phyloP scores from a whole-genome alignment of 345 rosid genomes.

The Raphanus raphanistrum region DNA sequence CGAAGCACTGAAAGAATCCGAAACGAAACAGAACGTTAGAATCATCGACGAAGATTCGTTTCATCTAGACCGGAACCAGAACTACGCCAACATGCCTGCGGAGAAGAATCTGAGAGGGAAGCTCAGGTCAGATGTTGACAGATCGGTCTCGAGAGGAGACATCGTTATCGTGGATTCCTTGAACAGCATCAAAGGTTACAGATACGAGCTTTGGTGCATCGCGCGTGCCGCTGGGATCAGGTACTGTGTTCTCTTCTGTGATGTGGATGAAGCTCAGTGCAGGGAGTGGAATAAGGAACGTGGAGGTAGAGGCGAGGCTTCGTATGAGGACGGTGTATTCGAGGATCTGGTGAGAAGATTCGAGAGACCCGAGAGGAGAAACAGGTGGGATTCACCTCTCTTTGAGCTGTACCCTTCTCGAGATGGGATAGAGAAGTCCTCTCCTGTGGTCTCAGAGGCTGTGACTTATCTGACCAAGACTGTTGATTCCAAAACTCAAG shows the following conservation, averaged over 20 bases:
- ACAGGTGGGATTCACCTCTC: conserved; percentile 95
- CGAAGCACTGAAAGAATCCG: conserved; percentile 67
- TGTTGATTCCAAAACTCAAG: conserved; percentile 69
- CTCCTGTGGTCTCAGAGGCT: conserved; percentile 63
- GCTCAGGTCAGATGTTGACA: conserved; percentile 94
- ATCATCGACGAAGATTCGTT: conserved; percentile 73
- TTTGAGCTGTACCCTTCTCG: conserved; percentile 67
- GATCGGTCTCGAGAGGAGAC: conserved; percentile 84
- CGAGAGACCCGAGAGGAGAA: conserved; percentile 88
- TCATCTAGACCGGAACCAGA: conserved; percentile 87
- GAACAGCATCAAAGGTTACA: conserved; percentile 92
- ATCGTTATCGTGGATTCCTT: conserved; percentile 86
- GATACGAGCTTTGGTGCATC: conserved; percentile 94
- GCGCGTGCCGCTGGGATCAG: conserved; percentile 90
- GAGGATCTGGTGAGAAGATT: conserved; percentile 83
- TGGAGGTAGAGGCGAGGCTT: conserved; percentile 55
- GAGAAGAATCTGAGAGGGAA: conserved; percentile 96
- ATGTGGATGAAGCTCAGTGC: conserved; percentile 64
- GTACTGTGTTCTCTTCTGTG: conserved; percentile 76
- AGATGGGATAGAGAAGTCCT: conserved; percentile 60
- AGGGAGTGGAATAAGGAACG: conserved; percentile 82
- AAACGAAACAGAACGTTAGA: conserved; percentile 58
- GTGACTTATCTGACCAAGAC: conserved; percentile 77
- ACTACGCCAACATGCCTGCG: conserved; percentile 81
- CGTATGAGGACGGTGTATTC: conserved; percentile 65